Evolutionary conservation across 1,139 yeast genomes (phyloP), one percentile per base, ranked within the genome.

Genomic region (Kluyveromyces sp.): DNA sequence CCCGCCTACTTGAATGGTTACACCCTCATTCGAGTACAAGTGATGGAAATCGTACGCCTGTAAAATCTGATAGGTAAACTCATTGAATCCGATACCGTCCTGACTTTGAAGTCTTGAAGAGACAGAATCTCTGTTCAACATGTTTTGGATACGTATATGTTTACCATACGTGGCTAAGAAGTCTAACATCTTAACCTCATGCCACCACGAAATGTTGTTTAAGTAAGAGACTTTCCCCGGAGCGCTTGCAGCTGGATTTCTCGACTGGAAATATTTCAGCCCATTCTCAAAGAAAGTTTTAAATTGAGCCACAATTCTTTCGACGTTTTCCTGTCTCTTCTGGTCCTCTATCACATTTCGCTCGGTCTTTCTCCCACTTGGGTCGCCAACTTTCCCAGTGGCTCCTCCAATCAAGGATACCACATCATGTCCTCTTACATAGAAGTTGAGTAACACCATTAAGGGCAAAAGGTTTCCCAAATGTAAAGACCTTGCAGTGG

Each of bases 21-120:
- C 94, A 2, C 70, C 66, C 33, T 77, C 68, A 13, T 74, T 61
- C 37, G 73, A 72, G 66, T 78, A 79, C 51, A 94, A 68, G 58
- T 89, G 88, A 76, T 84, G 88, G 59, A 88, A 94, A 60, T 92
- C 99, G 62, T 78, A 92, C 0, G 96, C 97, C 62, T 92, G 99
- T 41, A 92, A 66, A 16, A 92, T 71, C 60, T 92, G 99, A 63
- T 92, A 92, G 1, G 95, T 75, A 60, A 92, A 92, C 64, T 92
- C 99, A 57, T 89, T 87, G 63, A 83, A 92, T 0, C 97, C 96
- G 43, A 92, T 70, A 0, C 97, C 97, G 28, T 69, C 73, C 34
- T 79, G 81, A 8, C 86, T 73, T 13, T 70, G 67, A 35, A 92
- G 66, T 51, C 98, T 69, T 16, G 80, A 77, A 59, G 82, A 85